phyloP scores from a whole-genome alignment of 2,329 filamentous ascomycete species.

The Neurospora sp. region DNA sequence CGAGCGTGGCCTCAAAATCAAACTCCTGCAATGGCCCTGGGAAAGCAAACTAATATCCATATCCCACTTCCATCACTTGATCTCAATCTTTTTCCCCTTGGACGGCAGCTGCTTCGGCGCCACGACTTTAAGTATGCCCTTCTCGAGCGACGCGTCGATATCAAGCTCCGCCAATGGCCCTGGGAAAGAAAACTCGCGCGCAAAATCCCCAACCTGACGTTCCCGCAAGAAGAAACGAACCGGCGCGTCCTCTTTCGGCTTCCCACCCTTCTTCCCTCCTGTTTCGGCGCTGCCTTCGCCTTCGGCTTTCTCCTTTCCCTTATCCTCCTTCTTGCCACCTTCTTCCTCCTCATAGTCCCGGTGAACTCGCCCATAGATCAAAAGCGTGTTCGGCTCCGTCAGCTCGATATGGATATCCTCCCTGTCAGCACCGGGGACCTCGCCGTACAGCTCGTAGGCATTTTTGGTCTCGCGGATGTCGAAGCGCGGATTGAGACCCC shows the following conservation, averaged over 20 bases:
- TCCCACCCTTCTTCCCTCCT: neutral
- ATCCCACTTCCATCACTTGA: neutral
- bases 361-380: constrained; percentile 7
- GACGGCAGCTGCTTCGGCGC: constrained; percentile 7
- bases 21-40: constrained; percentile 10
- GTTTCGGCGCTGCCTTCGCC: neutral
- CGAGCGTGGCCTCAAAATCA: constrained; percentile 10
- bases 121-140: constrained; percentile 11
- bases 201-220: constrained; percentile 9
- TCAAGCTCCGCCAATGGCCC: constrained; percentile 11
- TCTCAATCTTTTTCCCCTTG: constrained; percentile 8
- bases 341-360: constrained; percentile 5
- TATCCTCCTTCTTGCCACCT: neutral
- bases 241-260: neutral
- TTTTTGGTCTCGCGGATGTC: constrained; percentile 13
- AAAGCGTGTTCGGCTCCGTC: constrained; percentile 8
- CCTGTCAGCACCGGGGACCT: constrained; percentile 10
- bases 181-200: constrained; percentile 12
- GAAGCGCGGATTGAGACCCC: constrained; percentile 9
- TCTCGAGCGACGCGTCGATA: constrained; percentile 10
- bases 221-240: constrained; percentile 9
- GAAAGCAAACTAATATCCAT: constrained; percentile 7
- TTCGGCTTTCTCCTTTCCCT: neutral
- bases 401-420: constrained; percentile 11
- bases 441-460: constrained; percentile 13